Percentiles rank a stretch among this genome's conserved stretches.
Conservation (phyloP, 352 stramenopile genomes). For the Pythium chondricola region DNA sequence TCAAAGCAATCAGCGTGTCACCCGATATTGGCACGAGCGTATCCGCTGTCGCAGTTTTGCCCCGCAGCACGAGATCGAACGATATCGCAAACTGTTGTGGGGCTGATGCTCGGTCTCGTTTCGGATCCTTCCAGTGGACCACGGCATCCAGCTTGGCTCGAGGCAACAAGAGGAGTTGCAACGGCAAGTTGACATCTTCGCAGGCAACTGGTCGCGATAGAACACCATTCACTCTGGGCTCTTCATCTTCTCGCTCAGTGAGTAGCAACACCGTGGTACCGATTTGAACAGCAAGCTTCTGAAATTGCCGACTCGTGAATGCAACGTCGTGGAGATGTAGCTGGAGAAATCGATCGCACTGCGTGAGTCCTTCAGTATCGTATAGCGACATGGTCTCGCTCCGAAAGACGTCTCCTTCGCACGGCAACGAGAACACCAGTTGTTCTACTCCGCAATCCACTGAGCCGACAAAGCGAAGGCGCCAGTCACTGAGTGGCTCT, state of each 20-base stretch:
- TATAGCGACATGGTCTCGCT: neutral
- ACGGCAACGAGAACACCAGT: constrained; percentile 27
- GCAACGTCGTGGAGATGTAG: constrained; percentile 21
- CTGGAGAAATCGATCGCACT: constrained; percentile 7
- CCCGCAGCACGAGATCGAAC: constrained; percentile 39
- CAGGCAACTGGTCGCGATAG: neutral
- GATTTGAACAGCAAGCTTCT: constrained; percentile 37
- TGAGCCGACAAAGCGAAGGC: constrained; percentile 39
- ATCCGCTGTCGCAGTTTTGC: constrained; percentile 7
- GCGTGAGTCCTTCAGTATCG: neutral
- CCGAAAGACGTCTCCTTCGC: constrained; percentile 15
- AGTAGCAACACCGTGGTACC: constrained; percentile 19
- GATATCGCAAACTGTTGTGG: constrained; percentile 41
- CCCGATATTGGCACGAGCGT: constrained; percentile 35
- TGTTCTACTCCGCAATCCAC: constrained; percentile 41
- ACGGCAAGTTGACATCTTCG: constrained; percentile 3
- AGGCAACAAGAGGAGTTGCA: constrained; percentile 22
- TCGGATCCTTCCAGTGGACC: constrained; percentile 22
- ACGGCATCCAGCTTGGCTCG: constrained; percentile 21
- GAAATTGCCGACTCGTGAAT: constrained; percentile 47
- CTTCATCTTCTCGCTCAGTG: constrained; percentile 3
- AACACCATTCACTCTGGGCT: neutral
- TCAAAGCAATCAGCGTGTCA: constrained; percentile 45
- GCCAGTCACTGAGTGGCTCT: constrained; percentile 20
- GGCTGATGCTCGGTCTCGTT: neutral